Conservation (phyloP, 345 rosid genomes). For the Salix viminalis region DNA sequence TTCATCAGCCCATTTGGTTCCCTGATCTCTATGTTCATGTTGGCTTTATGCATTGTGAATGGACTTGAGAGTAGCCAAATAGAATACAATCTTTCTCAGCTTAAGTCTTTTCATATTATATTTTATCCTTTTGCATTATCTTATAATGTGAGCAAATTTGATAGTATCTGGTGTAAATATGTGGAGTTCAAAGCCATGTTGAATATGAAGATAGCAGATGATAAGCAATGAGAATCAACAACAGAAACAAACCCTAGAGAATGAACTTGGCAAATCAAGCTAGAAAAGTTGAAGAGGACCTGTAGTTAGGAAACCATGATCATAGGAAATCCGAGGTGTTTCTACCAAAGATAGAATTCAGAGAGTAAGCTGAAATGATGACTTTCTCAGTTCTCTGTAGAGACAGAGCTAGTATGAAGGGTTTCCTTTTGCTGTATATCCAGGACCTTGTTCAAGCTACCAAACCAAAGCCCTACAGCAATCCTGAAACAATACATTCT, state of each 20-base stretch:
- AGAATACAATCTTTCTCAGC: background rate
- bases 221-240: background rate
- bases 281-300: no score
- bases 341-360: background rate
- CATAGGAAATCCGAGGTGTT: background rate
- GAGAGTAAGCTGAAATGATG: background rate
- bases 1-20: no score
- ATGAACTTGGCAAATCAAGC: background rate
- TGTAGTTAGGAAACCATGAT: no score
- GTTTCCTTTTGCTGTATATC: background rate
- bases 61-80: background rate
- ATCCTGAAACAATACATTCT: background rate
- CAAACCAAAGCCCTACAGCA: background rate
- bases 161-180: background rate
- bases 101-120: background rate
- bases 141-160: background rate
- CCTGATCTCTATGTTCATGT: background rate
- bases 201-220: background rate
- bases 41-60: background rate
- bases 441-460: background rate
- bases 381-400: background rate
- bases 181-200: background rate
- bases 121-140: background rate
- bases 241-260: background rate
- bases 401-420: background rate